Conservation (phyloP, 2,329 filamentous ascomycete species). For the Colletotrichum destructivum region DNA sequence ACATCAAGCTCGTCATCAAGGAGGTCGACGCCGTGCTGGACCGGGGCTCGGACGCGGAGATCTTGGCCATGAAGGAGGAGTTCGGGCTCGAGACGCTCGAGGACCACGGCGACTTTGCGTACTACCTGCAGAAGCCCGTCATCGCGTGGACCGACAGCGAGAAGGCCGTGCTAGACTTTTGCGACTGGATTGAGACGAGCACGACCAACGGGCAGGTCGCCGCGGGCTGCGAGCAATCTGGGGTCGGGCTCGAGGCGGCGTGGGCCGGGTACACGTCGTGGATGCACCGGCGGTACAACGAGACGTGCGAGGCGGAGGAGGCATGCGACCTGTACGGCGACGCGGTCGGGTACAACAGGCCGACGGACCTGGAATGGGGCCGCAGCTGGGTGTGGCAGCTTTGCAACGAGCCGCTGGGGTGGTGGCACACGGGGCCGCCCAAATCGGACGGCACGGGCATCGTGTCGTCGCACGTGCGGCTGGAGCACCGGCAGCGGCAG, state of each 20-base stretch:
- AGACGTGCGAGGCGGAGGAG: conserved; percentile 6
- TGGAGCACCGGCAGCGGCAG: conserved; percentile 4
- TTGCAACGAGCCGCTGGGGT: conserved; percentile 40
- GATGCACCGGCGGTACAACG: background rate
- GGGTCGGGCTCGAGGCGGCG: conserved; percentile 17
- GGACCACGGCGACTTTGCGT: conserved; percentile 30
- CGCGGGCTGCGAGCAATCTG: background rate
- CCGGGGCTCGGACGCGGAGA: conserved; percentile 13
- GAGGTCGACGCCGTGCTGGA: conserved; percentile 60
- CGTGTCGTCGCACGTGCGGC: conserved; percentile 28
- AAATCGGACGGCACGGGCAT: conserved; percentile 33
- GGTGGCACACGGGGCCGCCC: conserved; percentile 33
- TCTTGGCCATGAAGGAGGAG: conserved; percentile 33
- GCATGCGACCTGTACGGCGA: conserved; percentile 19
- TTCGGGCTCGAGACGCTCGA: conserved; percentile 26
- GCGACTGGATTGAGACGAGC: conserved; percentile 22
- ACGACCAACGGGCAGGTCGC: conserved; percentile 13
- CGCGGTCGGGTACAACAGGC: background rate
- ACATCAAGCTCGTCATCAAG: conserved; percentile 62
- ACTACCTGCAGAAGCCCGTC: conserved; percentile 22
- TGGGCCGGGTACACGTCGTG: conserved; percentile 14
- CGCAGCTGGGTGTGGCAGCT: conserved; percentile 36
- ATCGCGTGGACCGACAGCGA: conserved; percentile 15
- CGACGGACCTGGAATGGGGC: background rate
- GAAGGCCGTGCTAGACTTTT: conserved; percentile 20